phyloP scores from a whole-genome alignment of 2,329 filamentous ascomycete genomes.

The Sarocladiaceae sp. region DNA sequence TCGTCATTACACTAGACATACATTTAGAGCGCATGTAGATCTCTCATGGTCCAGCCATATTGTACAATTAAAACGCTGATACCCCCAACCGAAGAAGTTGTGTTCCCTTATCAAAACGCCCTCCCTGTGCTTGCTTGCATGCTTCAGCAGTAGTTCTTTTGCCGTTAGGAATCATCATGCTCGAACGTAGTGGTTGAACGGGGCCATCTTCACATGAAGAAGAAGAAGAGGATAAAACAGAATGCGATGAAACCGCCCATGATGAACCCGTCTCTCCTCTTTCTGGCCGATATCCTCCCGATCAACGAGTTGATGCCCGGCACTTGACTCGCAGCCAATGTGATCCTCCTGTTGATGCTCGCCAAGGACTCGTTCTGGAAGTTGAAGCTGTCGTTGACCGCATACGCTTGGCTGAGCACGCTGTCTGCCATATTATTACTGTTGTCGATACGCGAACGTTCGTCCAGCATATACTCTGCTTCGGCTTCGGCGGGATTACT shows the following conservation, averaged over 20 bases:
- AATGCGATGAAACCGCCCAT: conserved; percentile 87
- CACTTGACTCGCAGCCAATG: conserved; percentile 81
- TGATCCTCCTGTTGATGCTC: conserved; percentile 88
- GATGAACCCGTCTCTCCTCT: conserved; percentile 91
- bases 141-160: conserved; percentile 8
- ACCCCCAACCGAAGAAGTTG: conserved; percentile 20
- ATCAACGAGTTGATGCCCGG: conserved; percentile 93
- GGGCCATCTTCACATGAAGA: conserved; percentile 57
- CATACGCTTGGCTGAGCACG: conserved; percentile 92
- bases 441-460: conserved; percentile 79
- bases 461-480: conserved; percentile 95
- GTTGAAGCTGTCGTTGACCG: conserved; percentile 87
- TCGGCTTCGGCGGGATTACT: conserved; percentile 79
- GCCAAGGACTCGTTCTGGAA: conserved; percentile 83
- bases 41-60: conserved; percentile 13
- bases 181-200: too few species aligned
- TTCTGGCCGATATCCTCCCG: conserved; percentile 87
- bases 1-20: conserved; percentile 8
- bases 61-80: conserved; percentile 33
- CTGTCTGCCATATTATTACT: conserved; percentile 86
- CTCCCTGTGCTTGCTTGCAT: conserved; percentile 4
- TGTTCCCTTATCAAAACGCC: conserved; percentile 24
- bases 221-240: conserved; percentile 84
- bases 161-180: too few species aligned
- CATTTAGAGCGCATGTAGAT: conserved; percentile 3